Evolutionary conservation across 2,329 filamentous ascomycete species (phyloP), one percentile per base, ranked within the genome.

Genomic region (Orbilia brochopaga): DNA sequence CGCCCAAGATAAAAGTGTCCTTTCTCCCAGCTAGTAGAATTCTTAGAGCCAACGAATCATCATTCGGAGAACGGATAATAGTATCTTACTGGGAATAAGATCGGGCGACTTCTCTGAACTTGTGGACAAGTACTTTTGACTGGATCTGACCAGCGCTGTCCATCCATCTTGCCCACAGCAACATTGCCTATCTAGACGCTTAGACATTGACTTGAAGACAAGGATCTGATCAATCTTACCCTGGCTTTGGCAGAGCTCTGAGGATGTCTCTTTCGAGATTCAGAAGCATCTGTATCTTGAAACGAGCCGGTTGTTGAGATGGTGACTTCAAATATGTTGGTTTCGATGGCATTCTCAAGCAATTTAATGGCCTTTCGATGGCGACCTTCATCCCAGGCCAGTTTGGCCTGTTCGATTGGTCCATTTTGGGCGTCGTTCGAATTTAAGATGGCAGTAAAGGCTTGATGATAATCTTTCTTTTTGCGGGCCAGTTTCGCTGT

Each of bases 1-100:
- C 93, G 91, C 3, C 94, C 94, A 8, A 99, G 85, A 79, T 97
- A 96, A 79, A 97, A 99, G 78, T 97, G 93, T 0, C 91, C 92
- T 79, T 97, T 97, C 78, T 99, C 94, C 92, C 93, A 99, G 57
- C 86, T 86, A 3, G 11, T 7, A 17, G 17, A 27, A 37, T 23
- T 23, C 6, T n/a, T n/a, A 11, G 27, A 42, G 5, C 5, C 15
- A 15, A 60, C n/a, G 40, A 69, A 61, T 53, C 77, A 79, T 51
- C 78, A 82, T 79, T 42, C 81, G 78, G 56, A 80, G 81, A 82
- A 4, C 13, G 40, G 13, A 44, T 17, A 44, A 24, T 1, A 2
- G 0, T 53, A 57, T 15, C 67, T 35, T 61, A 65, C 66, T 62
- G 66, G 15, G 67, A 37, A 53, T 73, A 73, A 4, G 86, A 87